Evolutionary conservation across 352 stramenopile genomes (phyloP).

Genomic region (Phytophthora agathidicida): DNA sequence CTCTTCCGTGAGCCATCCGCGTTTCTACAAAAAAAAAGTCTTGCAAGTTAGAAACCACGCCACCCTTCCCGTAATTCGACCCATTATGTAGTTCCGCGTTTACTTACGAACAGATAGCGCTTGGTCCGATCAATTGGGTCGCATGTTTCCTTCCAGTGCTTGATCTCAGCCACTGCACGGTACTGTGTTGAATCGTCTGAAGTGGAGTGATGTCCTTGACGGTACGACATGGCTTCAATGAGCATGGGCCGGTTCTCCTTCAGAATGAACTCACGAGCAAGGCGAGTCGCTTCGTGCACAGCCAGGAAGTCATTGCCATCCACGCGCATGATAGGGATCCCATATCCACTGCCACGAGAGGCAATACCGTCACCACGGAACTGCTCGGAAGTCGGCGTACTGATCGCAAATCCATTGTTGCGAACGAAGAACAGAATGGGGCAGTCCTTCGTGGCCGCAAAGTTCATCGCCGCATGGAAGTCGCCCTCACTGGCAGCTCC

Average conservation of each 20-base stretch:
- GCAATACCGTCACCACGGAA: constrained; percentile 98
- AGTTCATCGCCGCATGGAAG: constrained; percentile 97
- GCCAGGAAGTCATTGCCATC: constrained; percentile 98
- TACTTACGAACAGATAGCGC: constrained; percentile 87
- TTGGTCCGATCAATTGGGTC: constrained; percentile 93
- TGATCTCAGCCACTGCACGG: constrained; percentile 92
- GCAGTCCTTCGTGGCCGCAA: constrained; percentile 95
- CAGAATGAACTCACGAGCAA: constrained; percentile 92
- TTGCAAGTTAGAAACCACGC: background rate
- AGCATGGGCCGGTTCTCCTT: constrained; percentile 92
- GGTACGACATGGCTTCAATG: constrained; percentile 99
- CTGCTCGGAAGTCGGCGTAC: constrained; percentile 95
- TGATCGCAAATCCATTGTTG: constrained; percentile 99
- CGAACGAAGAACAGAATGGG: constrained; percentile 98
- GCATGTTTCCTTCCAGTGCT: constrained; percentile 88
- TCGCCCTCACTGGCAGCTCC: constrained; percentile 97
- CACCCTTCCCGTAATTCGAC: background rate
- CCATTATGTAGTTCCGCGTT: background rate
- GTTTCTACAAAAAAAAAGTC: constrained; percentile 41
- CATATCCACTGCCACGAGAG: constrained; percentile 93
- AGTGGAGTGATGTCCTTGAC: constrained; percentile 98
- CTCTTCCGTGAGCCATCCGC: constrained; percentile 90
- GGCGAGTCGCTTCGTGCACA: constrained; percentile 92
- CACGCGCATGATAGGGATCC: constrained; percentile 96
- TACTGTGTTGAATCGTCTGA: constrained; percentile 98